A percentile compares a stretch with the other conserved stretches of the same genome.
Evolutionary conservation across 192 early-diverging fungal species (phyloP).

Genomic region (Dissophora ornata): DNA sequence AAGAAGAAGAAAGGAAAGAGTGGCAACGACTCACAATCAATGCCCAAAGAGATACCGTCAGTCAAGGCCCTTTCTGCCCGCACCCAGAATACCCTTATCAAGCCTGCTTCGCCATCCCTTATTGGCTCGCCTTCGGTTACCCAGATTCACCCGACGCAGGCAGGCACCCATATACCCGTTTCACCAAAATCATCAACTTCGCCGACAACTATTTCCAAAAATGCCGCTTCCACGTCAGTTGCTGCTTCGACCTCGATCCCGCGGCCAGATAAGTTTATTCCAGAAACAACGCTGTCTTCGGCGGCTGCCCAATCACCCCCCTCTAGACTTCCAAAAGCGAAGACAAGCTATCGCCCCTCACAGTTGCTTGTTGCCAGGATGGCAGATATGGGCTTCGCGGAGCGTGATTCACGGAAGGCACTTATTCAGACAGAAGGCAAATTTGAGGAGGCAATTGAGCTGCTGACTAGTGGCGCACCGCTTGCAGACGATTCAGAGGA

Average conservation of each 20-base stretch:
- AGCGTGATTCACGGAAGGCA: conserved; percentile 30
- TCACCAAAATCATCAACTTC: no score
- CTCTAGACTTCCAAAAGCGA: conserved; percentile 9
- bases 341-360: conserved; percentile 42
- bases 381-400: conserved; percentile 48
- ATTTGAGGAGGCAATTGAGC: conserved; percentile 43
- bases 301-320: not conserved
- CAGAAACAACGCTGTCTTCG: not conserved
- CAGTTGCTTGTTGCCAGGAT: conserved; percentile 32
- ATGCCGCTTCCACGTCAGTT: not conserved
- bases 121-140: conserved; percentile 7
- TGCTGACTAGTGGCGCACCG: conserved; percentile 32
- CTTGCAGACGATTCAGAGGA: conserved; percentile 50
- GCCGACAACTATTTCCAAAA: no score
- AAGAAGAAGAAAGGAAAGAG: conserved; percentile 49
- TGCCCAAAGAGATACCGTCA: conserved; percentile 16
- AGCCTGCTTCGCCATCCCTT: conserved; percentile 11
- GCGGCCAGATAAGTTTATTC: no score
- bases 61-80: not conserved
- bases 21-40: not conserved
- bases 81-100: not conserved
- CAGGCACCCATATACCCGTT: no score
- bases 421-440: conserved; percentile 48
- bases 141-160: not conserved
- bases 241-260: no score